Percentiles rank a stretch among this genome's conserved stretches.
These are phyloP conservation scores for Candida pini DNA, from an alignment of 805 yeast genomes.

Conservation along the genomic window DNA sequence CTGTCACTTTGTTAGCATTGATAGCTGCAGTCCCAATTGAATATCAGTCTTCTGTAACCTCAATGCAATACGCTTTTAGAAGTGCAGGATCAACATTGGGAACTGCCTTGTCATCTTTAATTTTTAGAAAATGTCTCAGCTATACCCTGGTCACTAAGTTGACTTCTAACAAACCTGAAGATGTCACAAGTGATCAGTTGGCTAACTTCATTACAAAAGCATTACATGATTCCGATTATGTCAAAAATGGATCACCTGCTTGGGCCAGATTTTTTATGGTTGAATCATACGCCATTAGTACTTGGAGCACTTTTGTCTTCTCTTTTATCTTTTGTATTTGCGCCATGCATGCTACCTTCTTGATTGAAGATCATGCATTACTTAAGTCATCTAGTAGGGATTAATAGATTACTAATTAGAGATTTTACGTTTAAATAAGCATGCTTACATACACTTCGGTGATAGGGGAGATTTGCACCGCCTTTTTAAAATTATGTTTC, in stretches of 20 bases:
- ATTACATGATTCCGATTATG: constrained; percentile 50
- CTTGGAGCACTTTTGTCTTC: constrained; percentile 50
- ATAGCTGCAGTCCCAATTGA: constrained; percentile 68
- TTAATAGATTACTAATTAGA: too few species aligned
- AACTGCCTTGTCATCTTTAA: constrained; percentile 57
- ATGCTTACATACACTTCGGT: too few species aligned
- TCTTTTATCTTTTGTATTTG: constrained; percentile 32
- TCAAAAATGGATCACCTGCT: constrained; percentile 45
- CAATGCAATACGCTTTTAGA: constrained; percentile 61
- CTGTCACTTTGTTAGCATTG: constrained; percentile 60
- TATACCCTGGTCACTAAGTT: constrained; percentile 26
- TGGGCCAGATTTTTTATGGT: constrained; percentile 41
- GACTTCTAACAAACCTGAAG: constrained; percentile 27
- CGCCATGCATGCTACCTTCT: constrained; percentile 36
- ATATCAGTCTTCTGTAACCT: constrained; percentile 62
- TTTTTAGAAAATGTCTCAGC: constrained; percentile 45
- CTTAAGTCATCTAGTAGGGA: too few species aligned
- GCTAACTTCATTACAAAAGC: constrained; percentile 45
- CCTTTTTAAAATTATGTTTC: too few species aligned
- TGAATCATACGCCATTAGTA: constrained; percentile 46
- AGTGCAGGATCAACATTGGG: constrained; percentile 65
- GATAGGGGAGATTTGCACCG: too few species aligned
- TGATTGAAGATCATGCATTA: constrained; percentile 41
- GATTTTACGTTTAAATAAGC: too few species aligned
- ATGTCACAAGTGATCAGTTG: constrained; percentile 34